Conservation (phyloP, 345 rosid species). For the Populus davidiana region DNA sequence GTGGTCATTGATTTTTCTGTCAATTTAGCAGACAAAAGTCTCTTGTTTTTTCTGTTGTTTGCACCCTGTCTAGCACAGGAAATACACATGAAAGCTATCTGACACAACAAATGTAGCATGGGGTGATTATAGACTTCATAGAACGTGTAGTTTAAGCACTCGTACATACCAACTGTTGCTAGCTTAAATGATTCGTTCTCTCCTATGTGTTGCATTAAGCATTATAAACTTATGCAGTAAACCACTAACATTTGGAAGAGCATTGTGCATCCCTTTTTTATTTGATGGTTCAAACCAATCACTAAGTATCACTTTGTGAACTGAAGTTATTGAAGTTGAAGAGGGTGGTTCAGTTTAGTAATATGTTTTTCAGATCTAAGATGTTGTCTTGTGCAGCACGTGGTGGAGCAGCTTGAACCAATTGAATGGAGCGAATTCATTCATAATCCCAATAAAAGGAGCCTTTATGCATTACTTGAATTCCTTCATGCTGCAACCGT, state of each 20-base stretch:
- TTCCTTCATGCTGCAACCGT: slow-evolving; percentile 27
- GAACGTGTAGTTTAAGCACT: background rate
- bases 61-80: background rate
- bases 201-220: background rate
- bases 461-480: slow-evolving; percentile 37
- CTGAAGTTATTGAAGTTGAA: background rate
- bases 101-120: background rate
- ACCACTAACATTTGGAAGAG: background rate
- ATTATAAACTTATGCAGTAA: background rate
- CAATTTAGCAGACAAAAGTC: background rate
- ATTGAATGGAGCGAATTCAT: slow-evolving; percentile 34
- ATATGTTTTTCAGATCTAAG: slow-evolving; percentile 11
- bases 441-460: slow-evolving; percentile 34
- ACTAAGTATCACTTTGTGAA: background rate
- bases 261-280: background rate
- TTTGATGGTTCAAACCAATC: background rate
- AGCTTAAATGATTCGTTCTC: background rate
- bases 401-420: slow-evolving; percentile 48
- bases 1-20: background rate
- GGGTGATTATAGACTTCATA: background rate
- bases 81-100: background rate
- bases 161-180: background rate
- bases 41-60: background rate
- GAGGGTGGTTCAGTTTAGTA: background rate
- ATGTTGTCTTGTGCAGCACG: slow-evolving; percentile 36